Conservation (phyloP, 345 rosid genomes). For the Boechera stricta region DNA sequence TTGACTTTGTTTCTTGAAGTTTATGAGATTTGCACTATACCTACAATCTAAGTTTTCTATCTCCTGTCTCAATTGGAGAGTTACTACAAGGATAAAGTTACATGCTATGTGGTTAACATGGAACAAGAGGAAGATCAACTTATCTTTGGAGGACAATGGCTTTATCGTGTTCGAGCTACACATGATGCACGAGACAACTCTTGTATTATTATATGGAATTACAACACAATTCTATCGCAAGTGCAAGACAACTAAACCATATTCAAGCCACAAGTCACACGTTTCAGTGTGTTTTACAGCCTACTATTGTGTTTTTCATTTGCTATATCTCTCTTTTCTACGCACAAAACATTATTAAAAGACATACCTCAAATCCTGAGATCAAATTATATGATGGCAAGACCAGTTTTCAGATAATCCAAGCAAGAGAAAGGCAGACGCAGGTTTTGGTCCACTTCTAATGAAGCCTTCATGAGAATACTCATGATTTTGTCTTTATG, state of each 20-base stretch:
- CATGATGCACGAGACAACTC: neutral
- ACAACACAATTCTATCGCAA: slow-evolving; percentile 21
- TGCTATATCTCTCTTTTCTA: slow-evolving; percentile 10
- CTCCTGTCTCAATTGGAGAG: slow-evolving; percentile 8
- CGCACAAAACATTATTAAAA: neutral
- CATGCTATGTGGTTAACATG: slow-evolving; percentile 5
- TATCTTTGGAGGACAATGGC: slow-evolving; percentile 12
- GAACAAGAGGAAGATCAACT: slow-evolving; percentile 11
- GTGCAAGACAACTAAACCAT: neutral
- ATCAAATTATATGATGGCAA: slow-evolving; percentile 51
- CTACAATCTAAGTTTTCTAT: too few relatives aligned
- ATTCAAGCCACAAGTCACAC: slow-evolving; percentile 17
- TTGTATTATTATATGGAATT: slow-evolving; percentile 24
- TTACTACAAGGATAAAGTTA: slow-evolving; percentile 7
- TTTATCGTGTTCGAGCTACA: slow-evolving; percentile 6
- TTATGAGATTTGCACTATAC: too few relatives aligned
- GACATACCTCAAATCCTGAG: slow-evolving; percentile 7
- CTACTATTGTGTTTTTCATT: neutral
- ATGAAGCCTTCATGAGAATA: slow-evolving; percentile 55
- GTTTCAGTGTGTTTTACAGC: neutral
- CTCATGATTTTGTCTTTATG: slow-evolving; percentile 48
- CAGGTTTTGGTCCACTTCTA: slow-evolving; percentile 56
- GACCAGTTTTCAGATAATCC: slow-evolving; percentile 63
- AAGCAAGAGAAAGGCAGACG: slow-evolving; percentile 74
- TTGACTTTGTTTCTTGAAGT: too few relatives aligned